Percentiles rank a stretch among this genome's conserved stretches.
These are phyloP conservation scores for Xylaria sp. DNA, from an alignment of 2,329 filamentous ascomycete genomes.

Conservation along the genomic window DNA sequence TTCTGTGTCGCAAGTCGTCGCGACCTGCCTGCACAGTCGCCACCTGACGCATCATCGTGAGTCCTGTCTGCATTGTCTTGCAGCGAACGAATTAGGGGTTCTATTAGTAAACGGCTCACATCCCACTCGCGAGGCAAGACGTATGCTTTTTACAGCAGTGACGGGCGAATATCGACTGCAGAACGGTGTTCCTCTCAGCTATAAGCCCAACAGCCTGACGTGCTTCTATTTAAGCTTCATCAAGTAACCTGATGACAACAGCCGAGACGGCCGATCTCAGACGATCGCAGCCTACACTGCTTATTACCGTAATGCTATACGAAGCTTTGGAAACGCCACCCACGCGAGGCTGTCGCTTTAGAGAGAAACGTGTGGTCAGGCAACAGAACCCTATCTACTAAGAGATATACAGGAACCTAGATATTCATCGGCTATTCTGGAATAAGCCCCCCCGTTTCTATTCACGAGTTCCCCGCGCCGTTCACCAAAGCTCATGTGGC, in stretches of 20 bases:
- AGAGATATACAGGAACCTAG: background rate
- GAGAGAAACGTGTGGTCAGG: conserved; percentile 22
- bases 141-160: conserved; percentile 4
- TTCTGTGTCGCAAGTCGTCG: conserved; percentile 26
- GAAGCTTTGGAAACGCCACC: conserved; percentile 20
- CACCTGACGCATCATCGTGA: conserved; percentile 35
- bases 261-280: conserved; percentile 18
- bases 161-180: conserved; percentile 13
- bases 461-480: conserved; percentile 29
- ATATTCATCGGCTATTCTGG: conserved; percentile 14
- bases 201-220: background rate
- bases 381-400: conserved; percentile 2
- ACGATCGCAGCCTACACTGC: conserved; percentile 16
- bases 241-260: conserved; percentile 11
- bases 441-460: conserved; percentile 16
- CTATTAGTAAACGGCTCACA: conserved; percentile 11
- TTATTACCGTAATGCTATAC: background rate
- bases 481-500: conserved; percentile 28
- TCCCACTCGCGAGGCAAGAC: conserved; percentile 21
- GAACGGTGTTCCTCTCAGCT: background rate
- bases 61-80: conserved; percentile 28
- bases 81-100: conserved; percentile 13
- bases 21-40: conserved; percentile 29
- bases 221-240: conserved; percentile 5
- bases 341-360: conserved; percentile 24